These are phyloP conservation scores for Letharia columbiana DNA, from an alignment of 495 filamentous ascomycete genomes.

Conservation along the genomic window DNA sequence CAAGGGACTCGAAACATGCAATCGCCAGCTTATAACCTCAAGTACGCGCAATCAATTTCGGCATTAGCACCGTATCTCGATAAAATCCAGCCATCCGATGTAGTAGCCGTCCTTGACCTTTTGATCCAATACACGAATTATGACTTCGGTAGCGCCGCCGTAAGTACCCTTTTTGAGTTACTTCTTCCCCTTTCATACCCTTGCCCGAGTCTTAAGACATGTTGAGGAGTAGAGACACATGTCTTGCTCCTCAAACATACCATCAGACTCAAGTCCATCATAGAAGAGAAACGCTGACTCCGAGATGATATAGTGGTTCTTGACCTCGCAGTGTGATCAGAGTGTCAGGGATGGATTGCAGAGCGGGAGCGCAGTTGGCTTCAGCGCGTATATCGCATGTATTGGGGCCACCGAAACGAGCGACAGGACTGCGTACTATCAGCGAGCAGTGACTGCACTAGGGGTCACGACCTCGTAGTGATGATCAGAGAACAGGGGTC, in stretches of 20 bases:
- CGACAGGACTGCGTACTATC: slow-evolving; percentile 50
- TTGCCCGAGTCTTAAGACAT: no score
- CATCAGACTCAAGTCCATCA: no score
- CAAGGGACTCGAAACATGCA: slow-evolving; percentile 60
- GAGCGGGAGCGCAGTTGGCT: slow-evolving; percentile 47
- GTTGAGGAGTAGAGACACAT: no score
- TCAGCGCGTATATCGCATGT: slow-evolving; percentile 55
- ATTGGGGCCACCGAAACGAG: slow-evolving; percentile 46
- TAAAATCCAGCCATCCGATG: slow-evolving; percentile 25
- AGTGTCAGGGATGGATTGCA: slow-evolving; percentile 41
- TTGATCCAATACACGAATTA: slow-evolving; percentile 48
- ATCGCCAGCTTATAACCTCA: slow-evolving; percentile 39
- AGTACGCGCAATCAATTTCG: slow-evolving; percentile 54
- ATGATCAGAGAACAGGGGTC: slow-evolving; percentile 6
- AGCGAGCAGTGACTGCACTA: slow-evolving; percentile 34
- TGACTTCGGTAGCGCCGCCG: slow-evolving; percentile 61
- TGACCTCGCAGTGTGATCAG: slow-evolving; percentile 52
- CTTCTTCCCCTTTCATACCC: no score
- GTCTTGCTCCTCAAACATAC: no score
- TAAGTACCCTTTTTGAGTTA: no score
- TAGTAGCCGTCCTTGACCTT: slow-evolving; percentile 47
- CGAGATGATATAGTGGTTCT: slow-evolving; percentile 47
- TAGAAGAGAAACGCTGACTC: no score
- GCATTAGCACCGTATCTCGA: slow-evolving; percentile 35
- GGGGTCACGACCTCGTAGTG: slow-evolving; percentile 21